Base-by-base conservation (phyloP, 345 rosid species). In the Pistacia vera region DNA sequence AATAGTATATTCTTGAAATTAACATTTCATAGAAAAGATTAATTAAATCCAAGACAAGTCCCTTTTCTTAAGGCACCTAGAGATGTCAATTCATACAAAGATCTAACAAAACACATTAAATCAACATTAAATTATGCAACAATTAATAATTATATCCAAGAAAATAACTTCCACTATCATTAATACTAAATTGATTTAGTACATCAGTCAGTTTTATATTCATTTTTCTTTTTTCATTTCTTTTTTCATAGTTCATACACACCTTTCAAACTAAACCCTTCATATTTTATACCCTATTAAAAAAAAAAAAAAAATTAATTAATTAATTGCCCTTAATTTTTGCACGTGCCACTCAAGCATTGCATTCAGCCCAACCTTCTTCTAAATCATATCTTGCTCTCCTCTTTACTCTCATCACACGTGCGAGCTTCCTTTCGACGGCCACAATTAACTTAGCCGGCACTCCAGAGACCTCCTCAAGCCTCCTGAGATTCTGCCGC, bases 351-450 rank as follows among this genome's bases (percentile, higher is more conserved):
- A 35, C 25, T 73, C 75, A 81, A 62, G 33, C 67, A 33, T 72
- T 60, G 48, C 83, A 82, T 79, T 88, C 91, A 2, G 80, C 91
- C 85, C 82, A 88, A 0, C 91, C 89, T 36, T 88, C 91, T 64
- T 82, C 76, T 75, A 63, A 11, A 46, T 67, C 73, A 28, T 22
- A 72, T 35, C 22, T 38, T 7, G 59, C 6, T 52, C 67, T 72
- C 59, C 72, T 41, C 36, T 69, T 30, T 35, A 14, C 75, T 38
- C 77, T 52, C 61, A 72, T 46, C 22, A 7, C 61, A 41, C 77
- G 82, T n/a, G 85, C 81, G 8, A 82, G 59, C 78, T 56, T 82
- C 46, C 25, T 49, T 66, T 82, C 86, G 18, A 83, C 74, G 14
- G 79, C 82, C 71, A 76, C 57, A 70, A 88, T 88, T 72, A 85